Evolutionary conservation across 2,329 filamentous ascomycete genomes (phyloP).

Genomic region (Teratosphaeria epicoccoides): DNA sequence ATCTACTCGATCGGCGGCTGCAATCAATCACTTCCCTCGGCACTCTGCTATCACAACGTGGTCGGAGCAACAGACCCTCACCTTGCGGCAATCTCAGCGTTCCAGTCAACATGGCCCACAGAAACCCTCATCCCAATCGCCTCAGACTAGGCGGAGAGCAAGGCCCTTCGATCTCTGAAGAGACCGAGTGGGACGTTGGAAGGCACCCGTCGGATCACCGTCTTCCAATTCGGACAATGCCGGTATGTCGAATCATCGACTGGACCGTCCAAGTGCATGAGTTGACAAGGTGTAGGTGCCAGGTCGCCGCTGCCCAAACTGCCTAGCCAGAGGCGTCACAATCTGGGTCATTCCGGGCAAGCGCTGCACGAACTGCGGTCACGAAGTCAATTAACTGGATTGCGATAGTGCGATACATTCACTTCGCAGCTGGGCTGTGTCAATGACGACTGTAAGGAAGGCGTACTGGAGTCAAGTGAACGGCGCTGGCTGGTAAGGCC

Average conservation of each 20-base stretch:
- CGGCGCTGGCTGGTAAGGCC: neutral
- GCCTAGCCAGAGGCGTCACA: constrained; percentile 20
- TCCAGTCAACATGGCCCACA: constrained; percentile 16
- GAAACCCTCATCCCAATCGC: constrained; percentile 15
- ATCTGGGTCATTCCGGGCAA: constrained; percentile 28
- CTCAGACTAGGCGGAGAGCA: constrained; percentile 21
- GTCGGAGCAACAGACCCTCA: neutral
- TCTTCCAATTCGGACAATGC: constrained; percentile 13
- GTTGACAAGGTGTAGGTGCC: constrained; percentile 20
- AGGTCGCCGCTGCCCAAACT: constrained; percentile 23
- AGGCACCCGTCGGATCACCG: constrained; percentile 5
- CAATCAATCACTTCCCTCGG: neutral
- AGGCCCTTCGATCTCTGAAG: constrained; percentile 12
- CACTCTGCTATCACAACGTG: neutral
- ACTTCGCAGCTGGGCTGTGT: neutral
- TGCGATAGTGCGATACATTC: neutral
- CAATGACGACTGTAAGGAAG: neutral
- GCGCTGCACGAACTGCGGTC: constrained; percentile 25
- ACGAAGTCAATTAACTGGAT: constrained; percentile 19
- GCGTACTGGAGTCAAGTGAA: neutral
- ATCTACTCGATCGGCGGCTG: neutral
- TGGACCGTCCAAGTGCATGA: neutral
- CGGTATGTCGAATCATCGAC: constrained; percentile 6
- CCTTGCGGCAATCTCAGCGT: neutral
- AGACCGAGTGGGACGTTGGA: constrained; percentile 4